Evolutionary conservation across 225 moss, liverwort and hornwort species (phyloP).

Genomic region (Climacium dendroides): DNA sequence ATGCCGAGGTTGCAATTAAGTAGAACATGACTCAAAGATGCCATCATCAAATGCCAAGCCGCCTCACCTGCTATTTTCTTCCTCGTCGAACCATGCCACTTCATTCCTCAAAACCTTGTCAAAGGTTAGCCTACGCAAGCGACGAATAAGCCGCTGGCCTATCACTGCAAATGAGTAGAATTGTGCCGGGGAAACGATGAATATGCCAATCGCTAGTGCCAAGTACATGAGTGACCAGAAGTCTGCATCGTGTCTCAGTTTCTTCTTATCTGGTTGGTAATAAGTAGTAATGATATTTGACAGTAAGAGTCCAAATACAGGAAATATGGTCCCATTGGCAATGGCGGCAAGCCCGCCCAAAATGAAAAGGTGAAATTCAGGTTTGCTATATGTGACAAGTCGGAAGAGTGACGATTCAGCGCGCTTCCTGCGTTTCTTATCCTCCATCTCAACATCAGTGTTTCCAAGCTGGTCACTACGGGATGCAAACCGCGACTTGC

Average conservation of each 20-base stretch:
- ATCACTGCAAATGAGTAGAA: constrained; percentile 30
- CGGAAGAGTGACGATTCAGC: constrained; percentile 52
- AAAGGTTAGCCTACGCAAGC: constrained; percentile 56
- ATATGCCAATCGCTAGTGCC: constrained; percentile 34
- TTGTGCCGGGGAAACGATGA: constrained; percentile 12
- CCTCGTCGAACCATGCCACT: constrained; percentile 80
- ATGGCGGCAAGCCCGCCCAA: no score
- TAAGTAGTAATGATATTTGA: no score
- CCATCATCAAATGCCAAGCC: background rate
- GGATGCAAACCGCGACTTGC: constrained; percentile 14
- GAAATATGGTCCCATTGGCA: no score
- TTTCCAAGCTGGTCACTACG: constrained; percentile 16
- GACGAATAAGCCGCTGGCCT: constrained; percentile 63
- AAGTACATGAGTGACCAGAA: constrained; percentile 81
- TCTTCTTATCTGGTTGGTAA: no score
- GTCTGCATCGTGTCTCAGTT: constrained; percentile 44
- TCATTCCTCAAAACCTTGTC: constrained; percentile 71
- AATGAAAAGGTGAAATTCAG: constrained; percentile 38
- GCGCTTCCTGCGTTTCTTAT: background rate
- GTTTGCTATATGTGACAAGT: constrained; percentile 39
- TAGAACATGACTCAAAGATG: background rate
- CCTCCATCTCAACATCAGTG: constrained; percentile 21
- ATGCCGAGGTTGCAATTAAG: no score
- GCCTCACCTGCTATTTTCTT: constrained; percentile 57
- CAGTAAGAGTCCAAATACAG: no score